These are phyloP conservation scores for Aspergillus ustus DNA, from an alignment of 2,329 filamentous ascomycete genomes.

Conservation along the genomic window DNA sequence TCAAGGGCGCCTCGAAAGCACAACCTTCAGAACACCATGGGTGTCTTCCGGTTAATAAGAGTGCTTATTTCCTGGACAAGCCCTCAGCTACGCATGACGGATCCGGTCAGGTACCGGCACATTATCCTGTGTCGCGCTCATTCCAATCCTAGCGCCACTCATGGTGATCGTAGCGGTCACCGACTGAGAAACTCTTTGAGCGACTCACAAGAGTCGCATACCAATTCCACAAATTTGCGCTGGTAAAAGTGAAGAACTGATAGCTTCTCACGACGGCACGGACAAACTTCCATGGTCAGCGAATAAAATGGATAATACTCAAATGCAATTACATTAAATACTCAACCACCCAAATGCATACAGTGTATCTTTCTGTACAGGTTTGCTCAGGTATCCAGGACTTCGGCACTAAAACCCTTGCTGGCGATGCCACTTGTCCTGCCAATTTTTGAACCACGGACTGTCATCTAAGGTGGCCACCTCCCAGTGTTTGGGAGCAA, in stretches of 20 bases:
- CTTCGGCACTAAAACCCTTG: conserved; percentile 60
- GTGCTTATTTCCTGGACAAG: neutral
- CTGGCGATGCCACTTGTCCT: conserved; percentile 70
- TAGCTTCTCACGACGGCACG: neutral
- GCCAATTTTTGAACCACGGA: conserved; percentile 78
- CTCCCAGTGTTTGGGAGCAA: conserved; percentile 67
- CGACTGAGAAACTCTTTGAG: neutral
- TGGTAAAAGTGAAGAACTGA: neutral
- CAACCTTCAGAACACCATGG: neutral
- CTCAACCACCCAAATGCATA: conserved; percentile 6
- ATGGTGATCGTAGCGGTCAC: neutral
- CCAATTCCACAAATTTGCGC: neutral
- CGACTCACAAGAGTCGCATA: neutral
- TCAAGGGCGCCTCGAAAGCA: neutral
- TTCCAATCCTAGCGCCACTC: neutral
- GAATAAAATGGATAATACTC: neutral
- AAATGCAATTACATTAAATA: conserved; percentile 1
- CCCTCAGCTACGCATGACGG: neutral
- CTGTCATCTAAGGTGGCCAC: conserved; percentile 72
- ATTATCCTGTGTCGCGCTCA: neutral
- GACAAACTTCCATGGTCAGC: neutral
- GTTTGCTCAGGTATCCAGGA: neutral
- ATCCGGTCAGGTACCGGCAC: neutral
- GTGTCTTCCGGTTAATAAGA: neutral
- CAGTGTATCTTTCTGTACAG: neutral